phyloP scores from a whole-genome alignment of 306 rosid genomes.

The Cucurbita maxima region DNA sequence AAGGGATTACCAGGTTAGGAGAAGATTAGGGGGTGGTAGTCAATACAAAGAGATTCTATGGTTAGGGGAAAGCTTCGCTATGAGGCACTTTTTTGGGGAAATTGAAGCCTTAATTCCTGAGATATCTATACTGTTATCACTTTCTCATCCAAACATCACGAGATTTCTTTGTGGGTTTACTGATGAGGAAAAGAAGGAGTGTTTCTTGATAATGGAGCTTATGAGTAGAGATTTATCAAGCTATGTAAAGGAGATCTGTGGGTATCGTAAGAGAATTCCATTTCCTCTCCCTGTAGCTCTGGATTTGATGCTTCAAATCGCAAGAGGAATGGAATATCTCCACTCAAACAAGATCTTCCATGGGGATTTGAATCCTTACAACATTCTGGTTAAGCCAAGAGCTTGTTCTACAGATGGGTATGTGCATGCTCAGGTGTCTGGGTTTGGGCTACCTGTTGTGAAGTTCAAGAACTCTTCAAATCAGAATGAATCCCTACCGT shows the following conservation, averaged over 20 bases:
- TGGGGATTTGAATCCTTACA: slow-evolving; percentile 58
- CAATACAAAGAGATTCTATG: slow-evolving; percentile 66
- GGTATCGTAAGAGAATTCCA: slow-evolving; percentile 43
- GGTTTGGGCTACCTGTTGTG: slow-evolving; percentile 42
- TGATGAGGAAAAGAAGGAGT: slow-evolving; percentile 68
- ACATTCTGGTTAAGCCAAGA: slow-evolving; percentile 57
- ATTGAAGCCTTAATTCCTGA: slow-evolving; percentile 45
- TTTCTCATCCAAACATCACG: slow-evolving; percentile 70
- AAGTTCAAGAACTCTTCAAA: slow-evolving; percentile 31
- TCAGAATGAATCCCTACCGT: slow-evolving; percentile 43
- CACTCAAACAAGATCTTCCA: slow-evolving; percentile 61
- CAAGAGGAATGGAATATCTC: slow-evolving; percentile 78
- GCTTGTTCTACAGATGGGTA: slow-evolving; percentile 47
- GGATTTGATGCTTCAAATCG: slow-evolving; percentile 88
- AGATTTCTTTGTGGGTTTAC: slow-evolving; percentile 53
- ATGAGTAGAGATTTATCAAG: slow-evolving; percentile 56
- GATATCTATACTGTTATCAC: slow-evolving; percentile 43
- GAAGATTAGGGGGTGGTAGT: slow-evolving; percentile 58
- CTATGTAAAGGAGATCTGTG: slow-evolving; percentile 51
- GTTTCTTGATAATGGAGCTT: slow-evolving; percentile 58
- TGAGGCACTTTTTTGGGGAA: slow-evolving; percentile 53
- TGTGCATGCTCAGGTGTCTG: slow-evolving; percentile 56
- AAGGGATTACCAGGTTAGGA: slow-evolving; percentile 60
- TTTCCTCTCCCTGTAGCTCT: slow-evolving; percentile 60
- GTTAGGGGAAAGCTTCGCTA: slow-evolving; percentile 70